phyloP scores from a whole-genome alignment of 345 rosid genomes.

The Carallia brachiata region DNA sequence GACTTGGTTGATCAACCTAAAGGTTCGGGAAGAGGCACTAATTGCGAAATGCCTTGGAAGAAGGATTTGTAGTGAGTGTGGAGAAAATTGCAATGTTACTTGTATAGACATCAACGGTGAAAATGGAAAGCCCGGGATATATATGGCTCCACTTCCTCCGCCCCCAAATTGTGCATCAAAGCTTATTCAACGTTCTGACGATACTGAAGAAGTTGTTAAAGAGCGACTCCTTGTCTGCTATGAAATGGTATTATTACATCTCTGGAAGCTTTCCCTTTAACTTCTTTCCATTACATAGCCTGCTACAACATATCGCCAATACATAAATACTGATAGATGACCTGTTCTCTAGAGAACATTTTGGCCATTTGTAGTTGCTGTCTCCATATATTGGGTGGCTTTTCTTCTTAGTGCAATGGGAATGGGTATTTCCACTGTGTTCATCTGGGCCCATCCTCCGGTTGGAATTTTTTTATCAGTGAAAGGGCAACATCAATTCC shows the following conservation, averaged over 20 bases:
- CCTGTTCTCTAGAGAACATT: too few species aligned
- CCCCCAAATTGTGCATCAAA: conserved; percentile 80
- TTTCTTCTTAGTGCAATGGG: too few species aligned
- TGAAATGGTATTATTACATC: conserved; percentile 49
- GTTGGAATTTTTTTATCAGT: too few species aligned
- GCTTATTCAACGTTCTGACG: conserved; percentile 86
- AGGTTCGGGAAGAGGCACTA: conserved; percentile 83
- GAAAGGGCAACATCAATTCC: too few species aligned
- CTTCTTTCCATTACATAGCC: neutral
- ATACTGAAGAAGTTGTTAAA: conserved; percentile 86
- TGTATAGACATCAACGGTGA: conserved; percentile 79
- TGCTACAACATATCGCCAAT: too few species aligned
- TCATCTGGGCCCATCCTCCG: too few species aligned
- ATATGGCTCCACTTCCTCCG: conserved; percentile 95
- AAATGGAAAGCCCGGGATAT: conserved; percentile 71
- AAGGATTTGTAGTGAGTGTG: conserved; percentile 88
- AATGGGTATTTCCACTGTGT: too few species aligned
- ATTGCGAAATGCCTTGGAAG: conserved; percentile 95
- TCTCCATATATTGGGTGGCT: too few species aligned
- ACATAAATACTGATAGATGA: too few species aligned
- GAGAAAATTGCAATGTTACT: conserved; percentile 84
- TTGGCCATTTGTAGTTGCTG: too few species aligned
- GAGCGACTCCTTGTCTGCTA: conserved; percentile 75
- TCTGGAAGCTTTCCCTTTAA: neutral
- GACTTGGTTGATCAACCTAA: conserved; percentile 81